These are phyloP conservation scores for Astrothelium subdiscretum DNA, from an alignment of 495 filamentous ascomycete species.

Conservation along the genomic window DNA sequence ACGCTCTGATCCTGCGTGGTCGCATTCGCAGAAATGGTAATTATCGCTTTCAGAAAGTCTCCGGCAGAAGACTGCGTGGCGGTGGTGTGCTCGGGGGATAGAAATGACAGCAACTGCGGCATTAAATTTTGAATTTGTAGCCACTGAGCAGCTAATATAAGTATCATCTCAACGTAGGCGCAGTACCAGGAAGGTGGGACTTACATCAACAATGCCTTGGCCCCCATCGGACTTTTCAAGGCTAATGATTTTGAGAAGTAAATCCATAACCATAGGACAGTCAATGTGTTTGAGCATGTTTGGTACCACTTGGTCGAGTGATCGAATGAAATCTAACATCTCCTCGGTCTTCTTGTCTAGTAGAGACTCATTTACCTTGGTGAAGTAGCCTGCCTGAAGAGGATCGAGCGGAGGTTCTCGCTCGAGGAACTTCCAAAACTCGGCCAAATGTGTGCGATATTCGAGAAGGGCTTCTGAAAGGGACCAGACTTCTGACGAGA, in stretches of 20 bases:
- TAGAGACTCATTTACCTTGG: conserved; percentile 92
- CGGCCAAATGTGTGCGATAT: conserved; percentile 58
- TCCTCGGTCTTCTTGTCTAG: conserved; percentile 96
- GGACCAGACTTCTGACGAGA: conserved; percentile 94
- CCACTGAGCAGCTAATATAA: conserved; percentile 48
- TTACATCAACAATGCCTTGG: conserved; percentile 86
- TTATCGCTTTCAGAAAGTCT: conserved; percentile 97
- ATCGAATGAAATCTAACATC: conserved; percentile 82
- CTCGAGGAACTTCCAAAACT: conserved; percentile 87
- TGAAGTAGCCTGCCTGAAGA: conserved; percentile 92
- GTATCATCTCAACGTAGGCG: conserved; percentile 1
- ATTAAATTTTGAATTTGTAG: conserved; percentile 85
- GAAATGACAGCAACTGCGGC: conserved; percentile 72
- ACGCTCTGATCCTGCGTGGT: conserved; percentile 95
- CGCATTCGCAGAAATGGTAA: conserved; percentile 96
- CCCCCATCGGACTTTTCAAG: conserved; percentile 87
- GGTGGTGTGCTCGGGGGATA: conserved; percentile 68
- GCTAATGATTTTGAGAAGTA: conserved; percentile 93
- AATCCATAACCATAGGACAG: conserved; percentile 97
- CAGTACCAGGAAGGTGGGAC: conserved; percentile 19
- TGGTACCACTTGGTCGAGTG: conserved; percentile 64
- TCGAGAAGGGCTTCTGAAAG: conserved; percentile 88
- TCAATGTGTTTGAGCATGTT: conserved; percentile 91
- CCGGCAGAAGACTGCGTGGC: conserved; percentile 93
- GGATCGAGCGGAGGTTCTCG: conserved; percentile 72